A percentile compares a stretch with the other conserved stretches of the same genome.
phyloP scores from a whole-genome alignment of 257 asterid species.

The Coffea eugenioides region DNA sequence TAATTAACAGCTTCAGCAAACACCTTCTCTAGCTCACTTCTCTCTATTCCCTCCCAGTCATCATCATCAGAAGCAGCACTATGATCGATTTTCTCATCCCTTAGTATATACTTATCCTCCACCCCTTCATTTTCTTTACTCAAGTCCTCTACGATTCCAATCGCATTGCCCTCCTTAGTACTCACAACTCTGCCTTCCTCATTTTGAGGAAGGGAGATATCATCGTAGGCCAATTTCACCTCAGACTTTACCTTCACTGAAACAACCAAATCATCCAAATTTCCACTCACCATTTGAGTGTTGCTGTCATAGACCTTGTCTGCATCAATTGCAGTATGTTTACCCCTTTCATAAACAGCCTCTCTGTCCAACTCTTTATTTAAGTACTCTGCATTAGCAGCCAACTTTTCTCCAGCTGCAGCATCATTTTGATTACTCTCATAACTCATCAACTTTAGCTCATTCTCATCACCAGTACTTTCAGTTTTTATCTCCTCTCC shows the following conservation, averaged over 20 bases:
- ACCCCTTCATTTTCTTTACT: slow-evolving; percentile 21
- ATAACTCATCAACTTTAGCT: slow-evolving; percentile 3
- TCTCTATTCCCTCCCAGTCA: slow-evolving; percentile 95
- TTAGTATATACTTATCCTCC: slow-evolving; percentile 10
- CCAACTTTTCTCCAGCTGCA: neutral
- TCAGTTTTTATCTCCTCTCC: slow-evolving; percentile 11
- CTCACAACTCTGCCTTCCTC: slow-evolving; percentile 17
- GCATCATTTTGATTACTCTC: slow-evolving; percentile 5
- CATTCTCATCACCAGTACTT: neutral
- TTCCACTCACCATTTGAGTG: neutral
- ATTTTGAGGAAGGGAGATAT: slow-evolving; percentile 19
- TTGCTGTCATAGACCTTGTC: neutral
- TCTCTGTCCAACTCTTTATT: slow-evolving; percentile 12
- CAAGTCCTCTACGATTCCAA: slow-evolving; percentile 11
- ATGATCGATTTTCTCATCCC: slow-evolving; percentile 11
- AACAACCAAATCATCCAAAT: slow-evolving; percentile 17
- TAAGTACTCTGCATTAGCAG: neutral
- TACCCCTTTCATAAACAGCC: slow-evolving; percentile 1
- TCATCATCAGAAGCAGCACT: slow-evolving; percentile 48
- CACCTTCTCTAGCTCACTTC: slow-evolving; percentile 77
- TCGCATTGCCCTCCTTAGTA: slow-evolving; percentile 4
- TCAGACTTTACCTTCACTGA: neutral
- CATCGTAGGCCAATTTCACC: slow-evolving; percentile 17
- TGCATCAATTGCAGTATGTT: neutral
- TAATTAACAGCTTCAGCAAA: slow-evolving; percentile 76